Evolutionary conservation across 345 rosid genomes (phyloP), one percentile per base, ranked within the genome.

Genomic region (Raphanus raphanistrum): DNA sequence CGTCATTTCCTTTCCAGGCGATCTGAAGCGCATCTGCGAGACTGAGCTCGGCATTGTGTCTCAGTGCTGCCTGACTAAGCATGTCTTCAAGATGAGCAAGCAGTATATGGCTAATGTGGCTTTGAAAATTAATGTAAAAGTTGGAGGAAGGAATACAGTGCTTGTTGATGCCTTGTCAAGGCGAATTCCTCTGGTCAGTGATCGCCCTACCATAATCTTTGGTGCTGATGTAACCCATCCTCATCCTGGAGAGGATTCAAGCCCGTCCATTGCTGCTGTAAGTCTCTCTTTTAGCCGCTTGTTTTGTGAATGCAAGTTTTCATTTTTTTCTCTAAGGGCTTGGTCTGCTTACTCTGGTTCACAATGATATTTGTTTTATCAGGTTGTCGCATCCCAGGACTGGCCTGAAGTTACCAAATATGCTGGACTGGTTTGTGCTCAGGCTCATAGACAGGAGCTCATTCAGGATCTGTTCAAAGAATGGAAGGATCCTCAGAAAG

Each of bases 171-270:
- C 99, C 6, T 60, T 96, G 68, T 90, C 97, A 4, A 84, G 97
- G 83, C 84, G 97, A 2, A 96, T 96, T 65, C 99, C 99, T 82
- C 84, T 96, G 16, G 99, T 96, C 68, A 93, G 97, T 50, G 99
- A 96, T 54, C 79, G 92, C 0, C 99, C 98, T 1, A 96, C 99
- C 15, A 91, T 96, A 29, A 96, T 96, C 66, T 96, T 96, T 85
- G 99, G 99, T 27, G 99, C 99, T 63, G 99, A 96, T 85, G 99
- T 96, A n/a, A 96, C 99, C 25, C 99, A 96, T 81, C 99, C 99
- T 59, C 98, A 96, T 73, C 98, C 98, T 15, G 99, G 99, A 50
- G 99, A 96, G 75, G 99, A 96, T 77, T 90, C 99, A 7, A 93
- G 97, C 82, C 99, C 99, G n/a, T 96, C 99, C 2, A 96, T 96